These are phyloP conservation scores for Aspergillus sp. DNA, from an alignment of 2,329 filamentous ascomycete genomes.

Conservation along the genomic window DNA sequence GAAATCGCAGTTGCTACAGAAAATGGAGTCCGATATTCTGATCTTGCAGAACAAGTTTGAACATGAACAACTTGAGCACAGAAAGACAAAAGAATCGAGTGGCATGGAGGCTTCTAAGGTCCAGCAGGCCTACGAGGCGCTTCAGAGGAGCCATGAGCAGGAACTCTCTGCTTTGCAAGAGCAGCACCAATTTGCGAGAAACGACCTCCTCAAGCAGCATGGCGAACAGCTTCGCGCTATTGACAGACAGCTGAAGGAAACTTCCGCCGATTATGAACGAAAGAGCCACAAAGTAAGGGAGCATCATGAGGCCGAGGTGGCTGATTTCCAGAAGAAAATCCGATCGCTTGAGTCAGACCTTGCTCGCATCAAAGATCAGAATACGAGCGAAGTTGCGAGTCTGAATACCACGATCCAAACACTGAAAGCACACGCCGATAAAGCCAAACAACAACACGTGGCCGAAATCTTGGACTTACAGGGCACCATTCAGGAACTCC, in stretches of 20 bases:
- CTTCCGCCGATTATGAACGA: constrained; percentile 39
- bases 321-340: constrained; percentile 61
- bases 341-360: constrained; percentile 55
- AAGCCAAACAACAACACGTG: constrained; percentile 61
- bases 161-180: constrained; percentile 58
- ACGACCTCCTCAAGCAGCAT: constrained; percentile 42
- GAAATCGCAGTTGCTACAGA: constrained; percentile 60
- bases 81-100: constrained; percentile 60
- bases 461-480: constrained; percentile 61
- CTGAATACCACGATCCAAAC: constrained; percentile 57
- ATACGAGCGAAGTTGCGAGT: constrained; percentile 57
- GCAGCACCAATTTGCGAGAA: constrained; percentile 43
- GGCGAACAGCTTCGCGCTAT: constrained; percentile 47
- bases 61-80: constrained; percentile 72
- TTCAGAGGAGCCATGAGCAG: constrained; percentile 68
- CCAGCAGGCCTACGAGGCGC: constrained; percentile 65
- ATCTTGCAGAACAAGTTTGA: constrained; percentile 56
- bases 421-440: constrained; percentile 48
- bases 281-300: constrained; percentile 36
- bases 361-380: constrained; percentile 47
- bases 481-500: constrained; percentile 58
- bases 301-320: constrained; percentile 58
- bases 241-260: constrained; percentile 48
- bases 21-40: constrained; percentile 55
- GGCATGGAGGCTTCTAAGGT: constrained; percentile 56